Conservation (phyloP, 495 filamentous ascomycete genomes). For the Penicilliopsis zonata region DNA sequence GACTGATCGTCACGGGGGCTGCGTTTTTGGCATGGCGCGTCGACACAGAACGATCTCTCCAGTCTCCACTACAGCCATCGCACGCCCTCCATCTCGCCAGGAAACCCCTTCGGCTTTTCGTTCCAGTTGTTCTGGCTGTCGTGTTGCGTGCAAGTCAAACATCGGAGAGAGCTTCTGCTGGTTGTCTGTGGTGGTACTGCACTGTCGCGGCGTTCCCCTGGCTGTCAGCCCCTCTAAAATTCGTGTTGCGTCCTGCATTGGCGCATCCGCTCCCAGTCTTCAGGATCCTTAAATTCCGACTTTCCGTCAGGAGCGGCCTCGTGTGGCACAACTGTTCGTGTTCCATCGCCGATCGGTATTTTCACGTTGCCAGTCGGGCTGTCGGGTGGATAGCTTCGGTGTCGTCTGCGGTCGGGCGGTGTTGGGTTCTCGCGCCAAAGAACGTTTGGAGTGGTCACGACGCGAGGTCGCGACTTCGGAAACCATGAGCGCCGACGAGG, state of each 20-base stretch:
- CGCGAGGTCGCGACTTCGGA: conserved; percentile 15
- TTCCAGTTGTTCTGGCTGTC: conserved; percentile 2
- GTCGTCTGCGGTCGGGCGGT: too few species aligned
- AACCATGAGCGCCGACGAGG: conserved; percentile 35
- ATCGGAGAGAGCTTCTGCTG: not conserved
- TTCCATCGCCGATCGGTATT: too few species aligned
- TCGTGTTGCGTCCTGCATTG: conserved; percentile 18
- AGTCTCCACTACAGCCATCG: conserved; percentile 7
- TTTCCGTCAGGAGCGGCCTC: not conserved
- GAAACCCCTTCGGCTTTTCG: not conserved
- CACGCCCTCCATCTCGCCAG: not conserved
- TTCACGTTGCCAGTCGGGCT: too few species aligned
- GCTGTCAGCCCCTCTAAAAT: conserved; percentile 21
- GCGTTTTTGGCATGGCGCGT: conserved; percentile 27
- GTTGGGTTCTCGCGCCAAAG: conserved; percentile 12
- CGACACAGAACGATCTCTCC: conserved; percentile 13
- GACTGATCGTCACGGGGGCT: conserved; percentile 26
- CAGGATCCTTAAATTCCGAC: conserved; percentile 7
- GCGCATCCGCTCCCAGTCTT: conserved; percentile 19
- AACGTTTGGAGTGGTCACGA: conserved; percentile 10
- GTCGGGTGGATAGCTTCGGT: too few species aligned
- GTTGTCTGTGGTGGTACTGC: conserved; percentile 7
- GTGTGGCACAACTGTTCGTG: too few species aligned
- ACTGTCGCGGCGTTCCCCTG: conserved; percentile 11
- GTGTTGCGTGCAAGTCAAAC: not conserved